These are phyloP conservation scores for Anisodus acutangulus DNA, from an alignment of 257 asterid species.

Conservation along the genomic window DNA sequence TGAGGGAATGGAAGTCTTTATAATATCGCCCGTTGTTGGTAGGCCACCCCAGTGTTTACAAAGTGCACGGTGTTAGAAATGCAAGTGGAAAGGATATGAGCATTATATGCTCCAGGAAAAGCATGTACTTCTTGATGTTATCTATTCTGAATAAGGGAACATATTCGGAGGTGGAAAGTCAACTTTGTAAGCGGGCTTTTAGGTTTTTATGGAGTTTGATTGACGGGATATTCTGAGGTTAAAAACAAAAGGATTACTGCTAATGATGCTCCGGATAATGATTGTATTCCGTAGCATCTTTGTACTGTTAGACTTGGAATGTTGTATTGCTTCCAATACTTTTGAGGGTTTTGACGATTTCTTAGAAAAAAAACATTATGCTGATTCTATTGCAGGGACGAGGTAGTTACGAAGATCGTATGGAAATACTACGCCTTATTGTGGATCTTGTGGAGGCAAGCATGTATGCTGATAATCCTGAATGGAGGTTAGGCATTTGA, in stretches of 20 bases:
- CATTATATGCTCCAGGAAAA: neutral
- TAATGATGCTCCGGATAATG: neutral
- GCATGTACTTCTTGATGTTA: conserved; percentile 6
- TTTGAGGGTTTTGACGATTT: neutral
- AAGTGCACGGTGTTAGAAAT: neutral
- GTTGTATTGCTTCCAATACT: neutral
- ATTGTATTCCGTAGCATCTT: neutral
- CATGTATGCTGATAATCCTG: conserved; percentile 92
- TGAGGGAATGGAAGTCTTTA: neutral
- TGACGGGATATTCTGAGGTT: neutral
- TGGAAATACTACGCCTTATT: conserved; percentile 87
- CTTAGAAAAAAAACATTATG: neutral
- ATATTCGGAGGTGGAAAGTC: neutral
- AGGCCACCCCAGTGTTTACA: neutral
- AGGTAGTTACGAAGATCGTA: conserved; percentile 96
- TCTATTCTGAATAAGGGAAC: neutral
- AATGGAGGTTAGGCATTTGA: conserved; percentile 72
- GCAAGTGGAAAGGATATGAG: neutral
- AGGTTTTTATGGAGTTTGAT: neutral
- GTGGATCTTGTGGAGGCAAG: conserved; percentile 99
- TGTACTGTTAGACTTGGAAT: conserved; percentile 20
- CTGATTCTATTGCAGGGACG: conserved; percentile 68
- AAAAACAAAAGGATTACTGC: neutral
- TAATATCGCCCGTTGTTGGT: neutral
- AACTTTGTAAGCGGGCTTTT: neutral